These are phyloP conservation scores for Pseudocercospora fuligena DNA, from an alignment of 2,329 filamentous ascomycete species.

Conservation along the genomic window DNA sequence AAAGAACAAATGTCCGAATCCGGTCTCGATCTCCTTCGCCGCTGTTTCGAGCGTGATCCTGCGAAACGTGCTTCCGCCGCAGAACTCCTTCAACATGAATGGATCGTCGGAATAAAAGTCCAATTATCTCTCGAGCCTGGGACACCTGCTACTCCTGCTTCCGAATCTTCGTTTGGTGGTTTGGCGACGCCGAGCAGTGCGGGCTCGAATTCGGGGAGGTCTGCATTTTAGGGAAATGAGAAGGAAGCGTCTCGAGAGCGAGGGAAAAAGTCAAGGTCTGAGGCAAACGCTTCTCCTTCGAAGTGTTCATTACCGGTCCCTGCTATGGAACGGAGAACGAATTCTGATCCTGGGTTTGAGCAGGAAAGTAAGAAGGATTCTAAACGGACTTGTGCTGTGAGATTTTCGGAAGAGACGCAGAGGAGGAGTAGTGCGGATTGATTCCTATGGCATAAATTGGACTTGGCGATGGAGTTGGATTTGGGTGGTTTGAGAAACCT, in stretches of 20 bases:
- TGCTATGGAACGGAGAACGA: background rate
- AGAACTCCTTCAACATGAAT: conserved; percentile 91
- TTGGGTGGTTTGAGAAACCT: background rate
- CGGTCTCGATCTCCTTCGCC: conserved; percentile 85
- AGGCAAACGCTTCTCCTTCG: background rate
- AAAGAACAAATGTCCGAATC: conserved; percentile 80
- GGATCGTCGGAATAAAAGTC: conserved; percentile 64
- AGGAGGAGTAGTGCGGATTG: background rate
- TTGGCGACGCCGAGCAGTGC: conserved; percentile 22
- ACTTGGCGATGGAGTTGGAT: background rate
- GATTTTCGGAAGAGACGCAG: background rate
- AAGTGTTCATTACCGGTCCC: background rate
- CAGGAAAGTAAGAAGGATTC: background rate
- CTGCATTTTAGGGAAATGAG: background rate
- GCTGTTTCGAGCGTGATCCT: conserved; percentile 86
- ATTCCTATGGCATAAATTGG: background rate
- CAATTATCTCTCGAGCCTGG: conserved; percentile 54
- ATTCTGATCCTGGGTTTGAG: background rate
- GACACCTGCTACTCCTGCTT: conserved; percentile 48
- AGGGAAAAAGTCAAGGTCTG: background rate
- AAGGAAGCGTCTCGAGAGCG: background rate
- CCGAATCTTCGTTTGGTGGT: conserved; percentile 24
- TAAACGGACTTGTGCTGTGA: background rate
- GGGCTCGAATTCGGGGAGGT: background rate
- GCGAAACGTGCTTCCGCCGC: conserved; percentile 77